Evolutionary conservation across 805 yeast species (phyloP), one percentile per base, ranked within the genome.

Genomic region (Cyberlindnera meyerae): DNA sequence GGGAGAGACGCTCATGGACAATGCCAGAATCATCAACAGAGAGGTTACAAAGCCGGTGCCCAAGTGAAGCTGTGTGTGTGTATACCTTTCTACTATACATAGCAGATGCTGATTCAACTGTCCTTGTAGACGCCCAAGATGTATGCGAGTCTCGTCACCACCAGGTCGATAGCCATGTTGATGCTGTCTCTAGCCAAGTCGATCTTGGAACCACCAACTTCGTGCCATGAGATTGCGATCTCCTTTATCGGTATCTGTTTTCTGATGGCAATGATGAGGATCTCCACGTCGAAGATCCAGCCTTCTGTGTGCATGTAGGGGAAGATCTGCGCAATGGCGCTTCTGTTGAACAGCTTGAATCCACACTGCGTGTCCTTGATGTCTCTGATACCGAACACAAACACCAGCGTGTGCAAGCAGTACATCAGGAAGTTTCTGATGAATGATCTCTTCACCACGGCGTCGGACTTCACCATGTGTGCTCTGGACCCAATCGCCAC

Each of bases 201-300:
- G 61, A 93, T 82, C 61, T 93, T 93, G 29, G 95, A 84, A 0
- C 98, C 98, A 49, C 75, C 94, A 30, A 93, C 93, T 61, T 93
- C 98, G 61, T 88, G 96, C 98, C 98, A 93, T 42, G 82, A 82
- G 27, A 93, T 86, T 8, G 96, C 78, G 14, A 89, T 75, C 63
- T 93, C 98, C 34, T 62, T 65, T 31, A 89, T 70, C 4, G 73
- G 70, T 27, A 90, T 78, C 0, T 61, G 50, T 57, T 86, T 86
- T 44, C 84, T 68, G 48, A 77, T 74, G 1, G 89, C 96, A 41
- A 93, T 65, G 36, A 93, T 74, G 47, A 93, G 67, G 12, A 90
- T 75, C 63, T 93, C 98, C 22, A 93, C 97, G 56, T 93, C 98
- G 61, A 93, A 93, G 25, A 93, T 93, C 98, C 98, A 93, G 35